A percentile compares a stretch with the other conserved stretches of the same genome.
Evolutionary conservation across 2,329 filamentous ascomycete genomes (phyloP).

Genomic region (Aspergillus pseudoterreus): DNA sequence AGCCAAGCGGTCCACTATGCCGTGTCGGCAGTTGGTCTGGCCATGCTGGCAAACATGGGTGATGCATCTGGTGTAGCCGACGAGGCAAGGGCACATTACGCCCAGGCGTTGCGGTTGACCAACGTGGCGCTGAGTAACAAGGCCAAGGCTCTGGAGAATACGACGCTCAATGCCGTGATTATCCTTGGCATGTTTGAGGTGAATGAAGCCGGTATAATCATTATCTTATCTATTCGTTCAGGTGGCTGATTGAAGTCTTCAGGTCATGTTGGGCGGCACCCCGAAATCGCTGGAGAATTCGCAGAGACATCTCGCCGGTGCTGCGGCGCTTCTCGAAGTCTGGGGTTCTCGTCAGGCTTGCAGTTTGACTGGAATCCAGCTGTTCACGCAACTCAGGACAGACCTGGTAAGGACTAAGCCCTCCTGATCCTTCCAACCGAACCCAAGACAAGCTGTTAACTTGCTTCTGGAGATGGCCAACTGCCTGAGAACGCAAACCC

Average conservation of each 20-base stretch:
- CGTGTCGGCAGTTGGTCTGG: slow-evolving; percentile 4
- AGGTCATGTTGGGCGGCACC: slow-evolving; percentile 2
- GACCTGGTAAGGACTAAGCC: slow-evolving; percentile 1
- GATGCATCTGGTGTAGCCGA: neutral
- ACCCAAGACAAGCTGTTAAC: neutral
- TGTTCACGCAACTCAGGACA: slow-evolving; percentile 8
- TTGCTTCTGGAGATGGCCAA: slow-evolving; percentile 4
- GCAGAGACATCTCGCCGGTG: slow-evolving; percentile 5
- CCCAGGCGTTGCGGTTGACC: slow-evolving; percentile 2
- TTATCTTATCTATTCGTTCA: neutral
- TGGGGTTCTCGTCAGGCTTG: slow-evolving; percentile 2
- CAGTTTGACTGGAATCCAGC: slow-evolving; percentile 2
- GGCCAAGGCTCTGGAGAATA: neutral
- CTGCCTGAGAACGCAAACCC: slow-evolving; percentile 5
- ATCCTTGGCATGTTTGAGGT: slow-evolving; percentile 10
- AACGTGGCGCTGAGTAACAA: slow-evolving; percentile 1
- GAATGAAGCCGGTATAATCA: neutral
- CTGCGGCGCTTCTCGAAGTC: slow-evolving; percentile 2
- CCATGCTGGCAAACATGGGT: slow-evolving; percentile 3
- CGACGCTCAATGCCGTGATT: slow-evolving; percentile 4
- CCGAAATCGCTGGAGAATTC: slow-evolving; percentile 6
- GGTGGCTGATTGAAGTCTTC: neutral
- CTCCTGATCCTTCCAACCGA: too few species aligned
- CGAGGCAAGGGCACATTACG: slow-evolving; percentile 3
- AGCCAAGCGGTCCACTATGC: slow-evolving; percentile 3